phyloP scores from a whole-genome alignment of 2,329 filamentous ascomycete species.

The Exophiala bonariae region DNA sequence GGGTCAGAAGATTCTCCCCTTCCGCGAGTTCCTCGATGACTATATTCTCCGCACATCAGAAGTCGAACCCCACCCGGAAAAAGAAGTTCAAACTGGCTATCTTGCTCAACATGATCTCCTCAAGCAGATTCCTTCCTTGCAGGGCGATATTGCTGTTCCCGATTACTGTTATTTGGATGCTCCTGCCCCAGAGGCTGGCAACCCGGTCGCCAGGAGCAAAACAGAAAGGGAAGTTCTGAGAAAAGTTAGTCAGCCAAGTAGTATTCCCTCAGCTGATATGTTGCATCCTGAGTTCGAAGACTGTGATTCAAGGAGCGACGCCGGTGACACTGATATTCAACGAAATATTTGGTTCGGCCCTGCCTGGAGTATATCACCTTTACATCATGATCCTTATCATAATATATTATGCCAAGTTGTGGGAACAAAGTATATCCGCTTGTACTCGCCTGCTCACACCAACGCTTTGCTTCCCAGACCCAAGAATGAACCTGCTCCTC shows the following conservation, averaged over 20 bases:
- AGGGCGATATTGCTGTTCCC: conserved; percentile 74
- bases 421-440: conserved; percentile 84
- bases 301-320: too few species aligned
- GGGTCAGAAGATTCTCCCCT: conserved; percentile 78
- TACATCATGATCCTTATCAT: conserved; percentile 93
- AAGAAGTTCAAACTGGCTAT: conserved; percentile 61
- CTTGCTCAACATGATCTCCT: conserved; percentile 91
- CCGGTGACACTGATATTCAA: conserved; percentile 36
- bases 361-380: conserved; percentile 79
- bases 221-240: conserved; percentile 5
- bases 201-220: conserved; percentile 45
- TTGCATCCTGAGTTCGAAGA: too few species aligned
- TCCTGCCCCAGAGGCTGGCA: conserved; percentile 54
- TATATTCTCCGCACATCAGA: conserved; percentile 53
- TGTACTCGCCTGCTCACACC: conserved; percentile 72
- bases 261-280: conserved; percentile 22
- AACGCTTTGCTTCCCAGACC: conserved; percentile 61
- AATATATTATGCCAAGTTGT: conserved; percentile 90
- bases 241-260: conserved; percentile 13
- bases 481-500: conserved; percentile 30
- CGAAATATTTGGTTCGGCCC: conserved; percentile 95
- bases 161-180: conserved; percentile 80
- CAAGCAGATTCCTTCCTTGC: conserved; percentile 73
- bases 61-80: conserved; percentile 5
- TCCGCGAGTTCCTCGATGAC: conserved; percentile 66